A percentile compares a stretch with the other conserved stretches of the same genome.
phyloP scores from a whole-genome alignment of 116 monocot species.

The Thalassia testudinum region DNA sequence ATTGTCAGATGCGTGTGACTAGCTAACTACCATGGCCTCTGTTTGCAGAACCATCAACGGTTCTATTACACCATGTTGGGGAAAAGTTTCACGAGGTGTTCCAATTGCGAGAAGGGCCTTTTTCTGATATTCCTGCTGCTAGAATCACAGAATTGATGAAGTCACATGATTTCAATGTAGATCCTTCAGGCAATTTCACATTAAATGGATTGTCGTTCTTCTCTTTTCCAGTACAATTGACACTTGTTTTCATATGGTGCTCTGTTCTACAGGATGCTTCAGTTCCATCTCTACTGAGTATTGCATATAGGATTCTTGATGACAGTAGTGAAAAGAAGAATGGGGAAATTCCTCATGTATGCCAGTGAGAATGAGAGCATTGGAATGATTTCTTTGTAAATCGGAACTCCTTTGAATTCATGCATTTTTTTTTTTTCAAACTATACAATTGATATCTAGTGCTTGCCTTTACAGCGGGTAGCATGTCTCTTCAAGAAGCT shows the following conservation, averaged over 20 bases:
- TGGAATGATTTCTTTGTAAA: not conserved
- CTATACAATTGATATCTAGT: not conserved
- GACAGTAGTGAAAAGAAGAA: slow-evolving; percentile 81
- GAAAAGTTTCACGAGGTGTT: slow-evolving; percentile 67
- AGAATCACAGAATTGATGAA: slow-evolving; percentile 79
- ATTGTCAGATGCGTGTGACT: no score
- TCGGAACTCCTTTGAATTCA: not conserved
- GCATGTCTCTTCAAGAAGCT: slow-evolving; percentile 60
- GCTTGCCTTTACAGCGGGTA: slow-evolving; percentile 28
- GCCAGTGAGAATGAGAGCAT: slow-evolving; percentile 6
- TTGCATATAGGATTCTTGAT: slow-evolving; percentile 66
- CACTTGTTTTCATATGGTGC: not conserved
- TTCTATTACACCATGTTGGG: slow-evolving; percentile 26
- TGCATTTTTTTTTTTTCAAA: not conserved
- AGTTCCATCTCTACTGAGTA: slow-evolving; percentile 51
- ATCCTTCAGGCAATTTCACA: slow-evolving; percentile 1
- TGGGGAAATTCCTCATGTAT: slow-evolving; percentile 92
- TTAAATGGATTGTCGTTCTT: not conserved
- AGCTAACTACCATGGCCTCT: no score
- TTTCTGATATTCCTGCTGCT: slow-evolving; percentile 64
- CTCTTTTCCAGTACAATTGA: slow-evolving; percentile 2
- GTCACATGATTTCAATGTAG: slow-evolving; percentile 78
- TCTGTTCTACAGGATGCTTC: slow-evolving; percentile 62
- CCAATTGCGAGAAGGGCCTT: slow-evolving; percentile 50
- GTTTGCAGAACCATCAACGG: slow-evolving; percentile 3